Base-by-base conservation (phyloP, 75 land plant genomes). In the Adiantum capillusveneris region DNA sequence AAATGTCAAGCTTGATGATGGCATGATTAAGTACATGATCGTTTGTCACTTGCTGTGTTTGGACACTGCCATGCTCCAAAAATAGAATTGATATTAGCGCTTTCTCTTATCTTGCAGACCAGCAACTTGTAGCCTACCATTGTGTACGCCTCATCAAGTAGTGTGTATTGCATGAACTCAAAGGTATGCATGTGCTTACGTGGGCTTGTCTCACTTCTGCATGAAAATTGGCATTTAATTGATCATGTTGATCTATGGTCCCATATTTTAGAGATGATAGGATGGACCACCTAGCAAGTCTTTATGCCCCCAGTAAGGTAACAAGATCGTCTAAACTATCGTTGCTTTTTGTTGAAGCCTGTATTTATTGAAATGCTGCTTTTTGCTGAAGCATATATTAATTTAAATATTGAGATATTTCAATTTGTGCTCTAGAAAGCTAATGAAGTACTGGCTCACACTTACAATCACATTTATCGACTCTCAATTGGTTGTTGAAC, bases 401-500 rank as follows among this genome's bases (percentile, higher is more conserved):
- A 21, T 46, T 3, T 53, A 25, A 25, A 1, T 22, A 11, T 36
- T 19, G 25, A 18, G 11, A 2, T 28, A 48, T 18, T 24, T 53
- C 9, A 3, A 34, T 34, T 34, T 34, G 37, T 22, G 28, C 5
- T 22, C 27, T 24, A 53, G 64, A 75, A 75, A 53, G 78, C 78
- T 18, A 67, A 75, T 12, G 78, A 75, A 25, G 78, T 63, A 28
- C 48, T 75, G 29, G 73, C 68, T 28, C 78, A 75, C 57, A 64
- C 68, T 3, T 69, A 69, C 58, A 68, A 75, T 39, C 77, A 75
- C 53, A 68, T 69, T 51, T 64, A 75, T 54, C 67, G 72, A 5
- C 63, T 75, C n/a, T 74, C 76, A 19, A 74, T 74, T 34, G 67
- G 9, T 34, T 34, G 37, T 34, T 5, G 9, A 34, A 34, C 16